Conservation (phyloP, 495 filamentous ascomycete species). For the Pyrenula aspistea region DNA sequence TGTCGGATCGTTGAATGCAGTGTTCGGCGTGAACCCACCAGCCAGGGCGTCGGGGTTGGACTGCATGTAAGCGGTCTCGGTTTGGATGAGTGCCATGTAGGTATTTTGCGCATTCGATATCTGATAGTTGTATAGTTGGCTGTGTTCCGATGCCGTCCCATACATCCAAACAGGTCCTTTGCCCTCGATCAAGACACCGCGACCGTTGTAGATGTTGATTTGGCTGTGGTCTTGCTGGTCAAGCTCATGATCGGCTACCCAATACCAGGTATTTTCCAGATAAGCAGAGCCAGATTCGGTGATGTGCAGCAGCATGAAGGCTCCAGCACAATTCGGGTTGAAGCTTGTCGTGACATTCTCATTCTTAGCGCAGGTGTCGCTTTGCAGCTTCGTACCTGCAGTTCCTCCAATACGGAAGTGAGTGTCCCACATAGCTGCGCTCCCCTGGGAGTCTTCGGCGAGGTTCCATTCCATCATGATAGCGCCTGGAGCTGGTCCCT, state of each 20-base stretch:
- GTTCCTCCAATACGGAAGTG: constrained; percentile 78
- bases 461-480: constrained; percentile 91
- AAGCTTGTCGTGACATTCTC: constrained; percentile 44
- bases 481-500: constrained; percentile 70
- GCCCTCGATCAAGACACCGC: constrained; percentile 69
- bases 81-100: constrained; percentile 78
- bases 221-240: constrained; percentile 66
- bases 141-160: constrained; percentile 79
- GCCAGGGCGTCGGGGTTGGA: constrained; percentile 64
- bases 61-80: constrained; percentile 89
- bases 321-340: constrained; percentile 48
- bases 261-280: constrained; percentile 89
- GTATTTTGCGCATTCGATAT: constrained; percentile 67
- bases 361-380: constrained; percentile 61
- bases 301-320: constrained; percentile 76
- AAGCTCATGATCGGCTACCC: constrained; percentile 90
- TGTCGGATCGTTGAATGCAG: constrained; percentile 60
- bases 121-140: constrained; percentile 83
- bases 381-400: constrained; percentile 69
- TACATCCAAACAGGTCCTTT: constrained; percentile 49
- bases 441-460: constrained; percentile 49
- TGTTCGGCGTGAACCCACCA: constrained; percentile 48
- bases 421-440: constrained; percentile 79
- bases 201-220: constrained; percentile 85
- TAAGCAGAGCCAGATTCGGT: constrained; percentile 60